phyloP scores from a whole-genome alignment of 306 rosid species.

The Hippophae tibetana region DNA sequence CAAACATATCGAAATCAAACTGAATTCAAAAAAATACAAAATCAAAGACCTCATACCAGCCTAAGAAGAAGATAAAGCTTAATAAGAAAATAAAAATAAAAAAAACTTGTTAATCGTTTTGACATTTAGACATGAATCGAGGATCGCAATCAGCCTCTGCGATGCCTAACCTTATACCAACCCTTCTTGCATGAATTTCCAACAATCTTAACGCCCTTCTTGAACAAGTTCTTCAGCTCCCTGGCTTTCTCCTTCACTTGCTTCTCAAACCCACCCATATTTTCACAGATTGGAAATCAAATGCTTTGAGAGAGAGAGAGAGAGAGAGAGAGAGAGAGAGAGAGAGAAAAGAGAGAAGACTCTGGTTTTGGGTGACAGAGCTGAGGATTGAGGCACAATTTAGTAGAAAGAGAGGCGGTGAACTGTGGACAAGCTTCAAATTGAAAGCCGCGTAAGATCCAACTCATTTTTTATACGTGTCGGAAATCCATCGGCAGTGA shows the following conservation, averaged over 20 bases:
- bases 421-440: not conserved
- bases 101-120: no score
- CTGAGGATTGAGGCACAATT: no score
- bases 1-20: no score
- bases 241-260: constrained; percentile 50
- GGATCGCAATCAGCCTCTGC: no score
- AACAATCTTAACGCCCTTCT: constrained; percentile 53
- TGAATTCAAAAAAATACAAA: no score
- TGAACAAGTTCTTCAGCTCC: constrained; percentile 39
- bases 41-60: no score
- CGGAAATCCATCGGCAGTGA: not conserved
- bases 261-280: constrained; percentile 48
- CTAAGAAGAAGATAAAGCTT: no score
- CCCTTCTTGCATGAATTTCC: constrained; percentile 78
- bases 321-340: no score
- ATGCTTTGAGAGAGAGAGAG: not conserved
- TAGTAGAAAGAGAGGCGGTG: not conserved
- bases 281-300: not conserved
- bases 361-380: not conserved
- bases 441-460: constrained; percentile 30
- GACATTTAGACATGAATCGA: no score
- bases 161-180: constrained; percentile 50
- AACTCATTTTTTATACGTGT: constrained; percentile 33
- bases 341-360: not conserved
- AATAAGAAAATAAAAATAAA: no score